Base-by-base conservation (phyloP, 441 rosid genomes). In the Melianthus villosus region DNA sequence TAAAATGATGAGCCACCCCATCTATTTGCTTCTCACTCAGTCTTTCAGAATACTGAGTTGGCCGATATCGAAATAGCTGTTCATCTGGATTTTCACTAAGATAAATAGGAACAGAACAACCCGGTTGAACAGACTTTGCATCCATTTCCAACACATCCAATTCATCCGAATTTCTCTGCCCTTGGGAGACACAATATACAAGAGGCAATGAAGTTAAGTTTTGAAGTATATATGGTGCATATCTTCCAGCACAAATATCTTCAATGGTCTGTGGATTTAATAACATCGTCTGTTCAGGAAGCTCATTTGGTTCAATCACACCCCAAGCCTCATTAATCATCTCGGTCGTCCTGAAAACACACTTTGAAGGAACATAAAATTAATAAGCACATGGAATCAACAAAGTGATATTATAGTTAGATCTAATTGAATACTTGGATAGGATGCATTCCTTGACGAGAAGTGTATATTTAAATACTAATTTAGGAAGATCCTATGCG, bases 151-250 rank as follows among this genome's bases (percentile, higher is more conserved):
- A 66, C 42, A 50, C 46, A 64, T 59, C 56, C 42, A 69, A 49
- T 60, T 60, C 68, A 47, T 64, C 55, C 43, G 64, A 48, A 58
- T 51, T 54, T 34, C 47, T 65, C 27, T 36, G 25, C 46, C 91
- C 87, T 54, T 55, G 75, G 35, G 55, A 74, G 54, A 79, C 82
- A 65, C 63, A 64, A 70, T 65, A 89, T 31, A 42, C 59, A 37
- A 89, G 55, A 50, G 93, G 84, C 64, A 79, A 64, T 28, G 93
- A 78, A 55, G 95, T 87, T 54, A 78, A 71, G 53, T 87, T 87
- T 56, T 83, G 87, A 61, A 83, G 74, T 46, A 80, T 45, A 58
- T 87, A 87, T 16, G 95, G 94, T 28, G 95, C 81, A 53, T 78
- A 71, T 67, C 68, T 61, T 58, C 79, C 82, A 51, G 63, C 67